Evolutionary conservation across 2,329 filamentous ascomycete genomes (phyloP), one percentile per base, ranked within the genome.

Genomic region (Beauveria sp.): DNA sequence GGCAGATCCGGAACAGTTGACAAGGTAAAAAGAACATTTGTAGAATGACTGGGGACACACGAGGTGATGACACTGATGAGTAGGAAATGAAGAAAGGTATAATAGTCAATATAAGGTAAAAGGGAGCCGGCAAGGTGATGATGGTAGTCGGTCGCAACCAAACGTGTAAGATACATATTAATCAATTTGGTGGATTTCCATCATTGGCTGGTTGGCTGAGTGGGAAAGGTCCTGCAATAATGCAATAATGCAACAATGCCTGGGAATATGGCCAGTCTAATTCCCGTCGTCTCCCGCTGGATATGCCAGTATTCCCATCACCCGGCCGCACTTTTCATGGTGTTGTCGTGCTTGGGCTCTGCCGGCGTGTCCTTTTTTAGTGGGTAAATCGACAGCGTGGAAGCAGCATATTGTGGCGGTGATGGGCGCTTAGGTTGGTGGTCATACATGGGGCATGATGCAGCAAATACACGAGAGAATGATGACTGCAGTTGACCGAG

Each of bases 251-350:
- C n/a, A 43, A 20, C 42, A 16, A 34, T 16, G 51, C 51, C n/a
- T 57, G 43, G 54, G n/a, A 49, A 57, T 49, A 57, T 48, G 28
- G n/a, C n/a, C 8, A 42, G 22, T 10, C 34, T 58, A 58, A 58
- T 59, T 59, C 46, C 56, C 56, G 56, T 59, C 56, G 56, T 59
- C 56, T 59, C 54, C n/a, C 4, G 24, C 26, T 40, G 54, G 28
- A 28, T 14, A 46, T 46, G 24, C n/a, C 14, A 8, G 10, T 34
- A 22, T 51, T 38, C 42, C 12, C 42, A 14, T 14, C 22, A 5
- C 24, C 20, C 31, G 18, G n/a, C 34, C 18, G 26, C 20, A 14
- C 42, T 12, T 50, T 42, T 28, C 14, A n/a, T 28, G 38, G 12
- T 38, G 16, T 20, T 5, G 28, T 18, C 20, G 38, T 24, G 16